Conservation (phyloP, 2,329 filamentous ascomycete genomes). For the Penicillium oxalicum region DNA sequence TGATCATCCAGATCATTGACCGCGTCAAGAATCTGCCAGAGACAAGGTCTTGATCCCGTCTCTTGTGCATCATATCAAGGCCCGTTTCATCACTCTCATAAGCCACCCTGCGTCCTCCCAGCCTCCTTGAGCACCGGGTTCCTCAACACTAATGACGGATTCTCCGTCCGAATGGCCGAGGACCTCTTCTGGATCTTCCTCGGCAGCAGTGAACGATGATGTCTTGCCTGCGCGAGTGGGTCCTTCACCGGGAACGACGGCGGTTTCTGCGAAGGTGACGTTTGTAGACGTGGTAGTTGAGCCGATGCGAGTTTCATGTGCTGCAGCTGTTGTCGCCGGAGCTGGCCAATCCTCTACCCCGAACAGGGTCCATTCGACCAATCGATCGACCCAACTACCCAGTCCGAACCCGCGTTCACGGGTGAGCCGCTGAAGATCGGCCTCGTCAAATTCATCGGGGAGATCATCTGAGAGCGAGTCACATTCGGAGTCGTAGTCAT, state of each 20-base stretch:
- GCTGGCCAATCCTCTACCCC: constrained; percentile 43
- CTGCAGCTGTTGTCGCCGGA: not conserved
- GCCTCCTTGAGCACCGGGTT: constrained; percentile 39
- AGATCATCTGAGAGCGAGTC: constrained; percentile 20
- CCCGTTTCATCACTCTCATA: constrained; percentile 45
- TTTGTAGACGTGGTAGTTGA: constrained; percentile 17
- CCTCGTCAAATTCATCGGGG: constrained; percentile 44
- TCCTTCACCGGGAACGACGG: not conserved
- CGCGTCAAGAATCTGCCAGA: no score
- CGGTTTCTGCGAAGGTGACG: constrained; percentile 19
- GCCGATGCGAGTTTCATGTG: constrained; percentile 13
- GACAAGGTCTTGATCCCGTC: no score
- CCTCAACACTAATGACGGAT: constrained; percentile 25
- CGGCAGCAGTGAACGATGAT: constrained; percentile 8
- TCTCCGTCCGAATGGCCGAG: constrained; percentile 27
- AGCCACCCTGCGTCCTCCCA: constrained; percentile 57
- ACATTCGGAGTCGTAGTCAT: constrained; percentile 27
- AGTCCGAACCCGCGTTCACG: constrained; percentile 50
- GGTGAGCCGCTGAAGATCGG: constrained; percentile 48
- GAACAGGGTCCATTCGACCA: constrained; percentile 55
- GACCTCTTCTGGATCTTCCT: constrained; percentile 22
- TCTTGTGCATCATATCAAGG: constrained; percentile 21
- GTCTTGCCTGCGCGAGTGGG: constrained; percentile 7
- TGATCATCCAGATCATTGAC: no score
- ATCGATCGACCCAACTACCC: constrained; percentile 51